Evolutionary conservation across 805 yeast species (phyloP), one percentile per base, ranked within the genome.

Genomic region (Ogataea nitratoaversa): DNA sequence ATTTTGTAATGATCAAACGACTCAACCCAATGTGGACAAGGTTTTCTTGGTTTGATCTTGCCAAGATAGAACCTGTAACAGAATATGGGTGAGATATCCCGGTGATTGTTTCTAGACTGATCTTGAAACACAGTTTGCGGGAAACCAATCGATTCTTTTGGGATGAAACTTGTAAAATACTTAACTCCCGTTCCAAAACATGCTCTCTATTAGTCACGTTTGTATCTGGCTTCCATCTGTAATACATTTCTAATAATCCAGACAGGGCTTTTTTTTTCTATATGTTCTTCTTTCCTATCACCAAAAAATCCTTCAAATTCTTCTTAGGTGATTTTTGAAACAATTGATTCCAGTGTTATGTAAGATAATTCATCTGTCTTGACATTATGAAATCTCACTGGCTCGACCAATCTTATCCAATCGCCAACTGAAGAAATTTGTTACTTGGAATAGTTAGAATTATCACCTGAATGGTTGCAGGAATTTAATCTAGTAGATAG

Each of bases 21-120:
- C 20, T 43, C 42, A n/a, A 47, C 42, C 52, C 53, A 51, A 6
- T 42, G 41, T 2, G 52, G 53, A 25, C 34, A 35, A 3, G 31
- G 38, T 30, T 34, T 33, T 19, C 27, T 8, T 22, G 38, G 36
- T 25, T 44, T 14, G 6, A 13, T 41, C 17, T 34, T 43, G 7
- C 34, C 34, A n/a, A 51, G 34, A 29, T 44, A 51, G 36, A 34
- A 51, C 23, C 40, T 47, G 30, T 47, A 51, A 29, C 53, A 48
- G 6, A 43, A 36, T 9, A 19, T 19, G 2, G 38, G 30, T 4
- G 29, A 36, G 8, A 20, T 29, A 7, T 20, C 14, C 13, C 6
- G 13, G 5, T 13, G 14, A 13, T 25, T n/a, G 12, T 14, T 18
- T 12, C 11, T 5, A 20, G 5, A 28, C 18, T 18, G 17, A 4